These are phyloP conservation scores for Aureobasidium sp. DNA, from an alignment of 2,329 filamentous ascomycete species.

Conservation along the genomic window DNA sequence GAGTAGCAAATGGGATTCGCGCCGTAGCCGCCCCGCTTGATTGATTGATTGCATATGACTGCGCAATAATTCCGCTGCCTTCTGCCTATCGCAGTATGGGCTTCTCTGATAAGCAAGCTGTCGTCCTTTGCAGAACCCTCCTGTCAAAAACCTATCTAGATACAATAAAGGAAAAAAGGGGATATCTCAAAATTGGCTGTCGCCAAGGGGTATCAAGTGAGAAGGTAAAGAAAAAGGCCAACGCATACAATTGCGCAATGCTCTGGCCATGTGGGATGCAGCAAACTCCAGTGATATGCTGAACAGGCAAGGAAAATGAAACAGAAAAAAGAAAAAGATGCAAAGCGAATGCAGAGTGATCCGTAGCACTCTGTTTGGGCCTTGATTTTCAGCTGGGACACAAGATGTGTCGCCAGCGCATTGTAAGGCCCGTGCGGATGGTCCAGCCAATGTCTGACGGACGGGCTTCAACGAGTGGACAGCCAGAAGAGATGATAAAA, in stretches of 20 bases:
- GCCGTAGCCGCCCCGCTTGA: conserved; percentile 10
- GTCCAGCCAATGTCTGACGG: conserved; percentile 15
- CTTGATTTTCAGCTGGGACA: conserved; percentile 8
- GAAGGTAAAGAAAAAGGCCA: conserved; percentile 7
- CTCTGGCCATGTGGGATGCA: conserved; percentile 13
- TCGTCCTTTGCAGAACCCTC: conserved; percentile 6
- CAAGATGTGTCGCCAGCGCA: neutral
- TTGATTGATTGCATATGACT: conserved; percentile 12
- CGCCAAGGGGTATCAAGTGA: conserved; percentile 14
- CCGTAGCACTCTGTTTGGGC: conserved; percentile 15
- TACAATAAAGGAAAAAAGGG: conserved; percentile 11
- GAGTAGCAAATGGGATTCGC: conserved; percentile 16
- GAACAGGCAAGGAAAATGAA: neutral
- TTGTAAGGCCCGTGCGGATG: conserved; percentile 10
- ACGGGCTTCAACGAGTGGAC: conserved; percentile 11
- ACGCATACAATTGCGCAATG: conserved; percentile 4
- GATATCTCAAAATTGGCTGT: conserved; percentile 13
- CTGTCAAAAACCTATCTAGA: conserved; percentile 11
- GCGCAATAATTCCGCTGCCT: conserved; percentile 11
- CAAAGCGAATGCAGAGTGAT: conserved; percentile 17
- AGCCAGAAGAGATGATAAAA: conserved; percentile 8
- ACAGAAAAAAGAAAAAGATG: neutral
- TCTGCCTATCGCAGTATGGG: conserved; percentile 14
- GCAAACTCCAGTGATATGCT: neutral
- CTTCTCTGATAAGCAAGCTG: conserved; percentile 6